Conservation (phyloP, 2,329 filamentous ascomycete genomes). For the Aspergillus vadensis region DNA sequence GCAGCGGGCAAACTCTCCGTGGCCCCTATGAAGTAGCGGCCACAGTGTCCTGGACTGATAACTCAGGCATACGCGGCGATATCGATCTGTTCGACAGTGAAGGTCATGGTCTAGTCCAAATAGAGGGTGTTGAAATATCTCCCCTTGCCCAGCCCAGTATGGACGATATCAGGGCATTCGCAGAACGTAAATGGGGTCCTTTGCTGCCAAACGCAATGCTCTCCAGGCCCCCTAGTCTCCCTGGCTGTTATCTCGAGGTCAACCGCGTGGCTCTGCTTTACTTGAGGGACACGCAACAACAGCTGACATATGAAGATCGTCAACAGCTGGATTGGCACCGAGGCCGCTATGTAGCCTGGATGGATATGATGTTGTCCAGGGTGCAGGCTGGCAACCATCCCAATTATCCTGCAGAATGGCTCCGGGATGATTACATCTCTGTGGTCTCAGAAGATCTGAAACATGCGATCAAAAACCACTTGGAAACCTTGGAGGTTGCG, state of each 20-base stretch:
- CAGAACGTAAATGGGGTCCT: conserved; percentile 1
- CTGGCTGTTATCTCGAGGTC: neutral
- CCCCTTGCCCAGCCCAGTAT: neutral
- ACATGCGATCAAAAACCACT: neutral
- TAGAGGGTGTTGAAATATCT: conserved; percentile 1
- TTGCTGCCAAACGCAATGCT: neutral
- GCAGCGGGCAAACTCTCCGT: neutral
- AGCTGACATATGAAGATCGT: neutral
- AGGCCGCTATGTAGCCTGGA: conserved; percentile 6
- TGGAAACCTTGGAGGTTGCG: neutral
- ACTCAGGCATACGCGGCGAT: conserved; percentile 3
- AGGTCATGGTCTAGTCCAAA: conserved; percentile 2
- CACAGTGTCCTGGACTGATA: neutral
- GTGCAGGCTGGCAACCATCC: neutral
- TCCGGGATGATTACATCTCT: neutral
- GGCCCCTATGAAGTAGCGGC: neutral
- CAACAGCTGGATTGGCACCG: neutral
- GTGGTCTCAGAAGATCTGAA: neutral
- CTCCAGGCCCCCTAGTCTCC: neutral
- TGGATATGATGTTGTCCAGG: neutral
- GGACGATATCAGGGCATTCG: neutral
- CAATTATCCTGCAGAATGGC: neutral
- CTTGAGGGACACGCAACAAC: neutral
- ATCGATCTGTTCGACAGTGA: conserved; percentile 1
- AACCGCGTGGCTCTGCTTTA: neutral